phyloP scores from a whole-genome alignment of 306 rosid species.

The Acacia confusa region DNA sequence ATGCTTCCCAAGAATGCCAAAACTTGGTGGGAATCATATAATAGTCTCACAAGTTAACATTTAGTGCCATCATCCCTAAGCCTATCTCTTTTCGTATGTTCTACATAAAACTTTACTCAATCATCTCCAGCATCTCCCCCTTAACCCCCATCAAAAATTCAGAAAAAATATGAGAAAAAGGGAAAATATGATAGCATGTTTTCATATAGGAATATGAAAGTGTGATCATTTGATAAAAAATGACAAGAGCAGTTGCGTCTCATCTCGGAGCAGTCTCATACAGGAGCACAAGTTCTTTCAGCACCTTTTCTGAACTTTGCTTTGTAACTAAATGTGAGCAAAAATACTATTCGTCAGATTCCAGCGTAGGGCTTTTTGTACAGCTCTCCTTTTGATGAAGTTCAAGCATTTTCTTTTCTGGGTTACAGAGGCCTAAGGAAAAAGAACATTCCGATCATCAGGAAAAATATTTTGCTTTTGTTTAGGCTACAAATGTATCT shows the following conservation, averaged over 20 bases:
- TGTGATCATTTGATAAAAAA: constrained; percentile 17
- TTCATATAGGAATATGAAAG: constrained; percentile 22
- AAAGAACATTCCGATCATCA: constrained; percentile 25
- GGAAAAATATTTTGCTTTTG: neutral
- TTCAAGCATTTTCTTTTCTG: constrained; percentile 81
- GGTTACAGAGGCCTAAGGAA: constrained; percentile 80
- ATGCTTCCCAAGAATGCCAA: constrained; percentile 19
- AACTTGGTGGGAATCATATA: neutral
- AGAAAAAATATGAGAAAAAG: neutral
- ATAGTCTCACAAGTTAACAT: constrained; percentile 17
- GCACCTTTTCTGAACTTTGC: constrained; percentile 34
- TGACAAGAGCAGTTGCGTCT: neutral
- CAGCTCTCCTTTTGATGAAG: constrained; percentile 82
- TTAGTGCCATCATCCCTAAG: constrained; percentile 27
- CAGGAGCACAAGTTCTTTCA: constrained; percentile 27
- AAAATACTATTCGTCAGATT: constrained; percentile 57
- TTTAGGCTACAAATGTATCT: neutral
- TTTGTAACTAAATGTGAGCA: neutral
- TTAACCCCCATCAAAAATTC: neutral
- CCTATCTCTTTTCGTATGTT: constrained; percentile 30
- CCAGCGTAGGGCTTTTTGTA: constrained; percentile 64
- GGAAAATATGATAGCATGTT: constrained; percentile 20
- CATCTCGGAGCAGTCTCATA: constrained; percentile 5
- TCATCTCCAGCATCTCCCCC: neutral
- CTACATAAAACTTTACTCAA: constrained; percentile 22